Conservation (phyloP, 202 grass and related monocot genomes). For the Miscanthus sacchariflorus region DNA sequence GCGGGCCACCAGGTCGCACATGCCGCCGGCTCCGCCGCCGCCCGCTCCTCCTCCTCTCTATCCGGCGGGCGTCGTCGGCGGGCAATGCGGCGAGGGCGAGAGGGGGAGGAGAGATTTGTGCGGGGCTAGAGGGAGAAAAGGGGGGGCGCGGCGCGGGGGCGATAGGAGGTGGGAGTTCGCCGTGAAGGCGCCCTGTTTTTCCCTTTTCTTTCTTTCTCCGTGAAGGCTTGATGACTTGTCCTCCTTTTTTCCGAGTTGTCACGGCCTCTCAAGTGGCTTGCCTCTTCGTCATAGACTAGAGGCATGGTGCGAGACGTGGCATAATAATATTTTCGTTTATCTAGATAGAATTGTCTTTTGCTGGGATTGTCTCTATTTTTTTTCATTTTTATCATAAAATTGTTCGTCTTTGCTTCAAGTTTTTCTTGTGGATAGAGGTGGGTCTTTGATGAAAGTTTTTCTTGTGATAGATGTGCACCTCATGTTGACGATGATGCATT, state of each 20-base stretch:
- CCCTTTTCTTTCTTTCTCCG: not conserved
- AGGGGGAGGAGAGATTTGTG: conserved; percentile 58
- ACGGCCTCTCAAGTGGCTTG: not conserved
- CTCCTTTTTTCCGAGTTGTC: not conserved
- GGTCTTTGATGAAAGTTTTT: not conserved
- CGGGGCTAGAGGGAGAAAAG: conserved; percentile 1
- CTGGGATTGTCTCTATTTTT: not conserved
- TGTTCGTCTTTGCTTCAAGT: not conserved
- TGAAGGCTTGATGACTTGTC: not conserved
- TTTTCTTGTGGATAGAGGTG: not conserved
- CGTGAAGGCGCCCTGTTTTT: conserved; percentile 36
- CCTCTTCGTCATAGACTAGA: not conserved
- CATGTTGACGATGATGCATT: not conserved
- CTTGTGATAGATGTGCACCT: not conserved
- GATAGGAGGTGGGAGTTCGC: conserved; percentile 55
- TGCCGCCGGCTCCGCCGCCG: conserved; percentile 51
- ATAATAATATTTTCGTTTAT: not conserved
- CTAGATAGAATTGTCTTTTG: not conserved
- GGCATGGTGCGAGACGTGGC: not conserved
- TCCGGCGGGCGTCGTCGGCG: conserved; percentile 27
- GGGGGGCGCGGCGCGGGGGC: not conserved
- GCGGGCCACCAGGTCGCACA: conserved; percentile 98
- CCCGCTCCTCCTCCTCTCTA: conserved; percentile 44
- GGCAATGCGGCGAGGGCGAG: conserved; percentile 52
- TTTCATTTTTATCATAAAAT: not conserved